Base-by-base conservation (phyloP, 169 alveolate genomes). In the Plasmodium sp. region DNA sequence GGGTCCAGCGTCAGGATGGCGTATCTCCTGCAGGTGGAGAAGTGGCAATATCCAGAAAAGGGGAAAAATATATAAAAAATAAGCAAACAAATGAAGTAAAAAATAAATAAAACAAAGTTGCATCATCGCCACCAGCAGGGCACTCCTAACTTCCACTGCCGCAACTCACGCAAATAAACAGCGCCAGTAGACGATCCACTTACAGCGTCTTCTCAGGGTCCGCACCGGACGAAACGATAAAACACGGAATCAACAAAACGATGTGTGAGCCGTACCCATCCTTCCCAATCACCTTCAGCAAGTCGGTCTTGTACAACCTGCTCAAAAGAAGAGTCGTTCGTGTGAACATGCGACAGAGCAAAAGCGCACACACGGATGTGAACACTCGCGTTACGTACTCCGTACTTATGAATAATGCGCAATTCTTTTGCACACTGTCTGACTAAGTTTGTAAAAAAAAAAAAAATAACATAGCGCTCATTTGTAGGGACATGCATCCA, bases 121-220 rank as follows among this genome's bases (percentile, higher is more conserved):
- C 27, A 51, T 14, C 62, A 51, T 51, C 62, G 62, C 45, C 45
- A 39, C 45, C 45, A 39, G 27, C 72, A 56, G 72, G n/a, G 72
- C 72, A 56, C 72, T 14, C 22, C 27, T 56, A 39, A 39, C 27
- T 56, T 56, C n/a, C 33, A 67, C 33, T 67, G 39, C 39, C 27
- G 2, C 33, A 18, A 67, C 27, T 67, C 39, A 83, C 33, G 45
- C 58, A 67, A 9, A 83, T 83, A 33, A 36, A 16, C 36, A 48
- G 31, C 9, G 22, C 41, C 41, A 58, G 43, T 22, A 16, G 33
- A 34, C 34, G 27, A 39, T 51, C 51, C n/a, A 74, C 22, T 86
- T 86, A 86, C 93, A 86, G 67, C n/a, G 93, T 86, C 81, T 86
- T 86, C 41, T 86, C 93, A 77, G 85, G 93, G 34, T 71, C 93